Base-by-base conservation (phyloP, 371 early-diverging fungal species). In the Capillidium heterosporum region DNA sequence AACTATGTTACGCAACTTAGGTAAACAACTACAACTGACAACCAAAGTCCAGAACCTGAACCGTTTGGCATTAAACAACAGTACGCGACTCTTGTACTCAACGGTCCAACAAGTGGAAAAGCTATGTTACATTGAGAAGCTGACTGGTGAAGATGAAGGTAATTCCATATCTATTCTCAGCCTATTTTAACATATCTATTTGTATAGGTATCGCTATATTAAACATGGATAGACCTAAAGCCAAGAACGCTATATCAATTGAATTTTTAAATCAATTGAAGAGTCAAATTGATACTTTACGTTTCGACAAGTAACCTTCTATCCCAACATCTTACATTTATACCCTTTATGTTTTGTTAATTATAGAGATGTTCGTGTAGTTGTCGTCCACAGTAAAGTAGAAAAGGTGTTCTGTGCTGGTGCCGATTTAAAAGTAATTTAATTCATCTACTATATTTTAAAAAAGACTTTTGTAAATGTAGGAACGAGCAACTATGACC, bases 371-470 rank as follows among this genome's bases (percentile, higher is more conserved):
- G 28, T 55, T 5, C 4, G 55, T 42, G 55, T 55, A 17, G 19
- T 93, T 32, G 71, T 95, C 40, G 52, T 95, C 28, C 75, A 81
- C 54, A 87, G 88, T 65, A 50, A 77, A 53, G 91, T 92, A 1
- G 77, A 83, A 41, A 72, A 81, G 2, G 91, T 88, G 21, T 96
- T 96, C 63, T 95, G 95, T 64, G 90, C 95, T 4, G 97, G 97
- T 32, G 97, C 97, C 1, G 97, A 96, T 66, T 68, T 96, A 61
- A 93, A 91, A 73, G 88, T 84, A 72, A 44, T 31, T 51, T 26
- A n/a, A 28, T 21, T 17, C 28, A 15, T 40, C 32, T 52, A 2
- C 5, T 19, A 8, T 39, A 17, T 32, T 1, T 3, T 24, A 24
- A 15, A 26, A 26, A n/a, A 7, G 2, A 13, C 5, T 8, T 29